Evolutionary conservation across 352 stramenopile species (phyloP), one percentile per base, ranked within the genome.

Genomic region (Phytopythium cucurbitacearum): DNA sequence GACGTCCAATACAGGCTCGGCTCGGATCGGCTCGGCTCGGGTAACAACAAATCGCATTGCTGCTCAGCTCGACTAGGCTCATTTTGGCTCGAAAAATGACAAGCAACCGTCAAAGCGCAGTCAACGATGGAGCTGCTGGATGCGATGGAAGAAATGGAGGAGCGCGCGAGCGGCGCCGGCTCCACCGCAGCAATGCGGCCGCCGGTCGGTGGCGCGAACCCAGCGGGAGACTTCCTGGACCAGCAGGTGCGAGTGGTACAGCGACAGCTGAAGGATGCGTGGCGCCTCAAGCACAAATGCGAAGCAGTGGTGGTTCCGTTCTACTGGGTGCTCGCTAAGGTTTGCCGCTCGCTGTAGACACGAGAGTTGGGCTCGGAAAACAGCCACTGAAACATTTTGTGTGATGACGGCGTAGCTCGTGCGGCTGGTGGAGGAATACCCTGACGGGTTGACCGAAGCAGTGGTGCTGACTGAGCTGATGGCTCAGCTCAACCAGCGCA

Each of bases 381-480:
- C 2, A 28, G 2, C 21, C 21, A 21, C 6, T 35, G 32, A 13
- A 5, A 46, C 15, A 32, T 16, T 34, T 42, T 62, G 37, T 46
- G 16, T 51, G 43, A 48, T n/a, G 10, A 8, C 35, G 4, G 32
- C 35, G 51, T 44, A 85, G 59, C 52, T 85, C 3, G 47, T 91
- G 47, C 67, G 64, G 0, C 48, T 91, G 9, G 52, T 86, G 12
- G 72, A 81, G 48, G 74, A 77, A 50, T 89, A 89, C 55, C 81
- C 81, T 1, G 76, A 85, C 57, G 81, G 81, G 13, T 48, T 91
- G 5, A 89, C 81, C 0, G 70, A 87, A 40, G 75, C 74, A 1
- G 59, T 89, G 9, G 59, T 87, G 15, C 39, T 88, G 15, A 89
- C 76, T 4, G 81, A 91, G 53, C 43, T 91, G 38, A 64, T 73